Evolutionary conservation across 768 basidiomycete species (phyloP).

Genomic region (Mrakia hoshinonis): DNA sequence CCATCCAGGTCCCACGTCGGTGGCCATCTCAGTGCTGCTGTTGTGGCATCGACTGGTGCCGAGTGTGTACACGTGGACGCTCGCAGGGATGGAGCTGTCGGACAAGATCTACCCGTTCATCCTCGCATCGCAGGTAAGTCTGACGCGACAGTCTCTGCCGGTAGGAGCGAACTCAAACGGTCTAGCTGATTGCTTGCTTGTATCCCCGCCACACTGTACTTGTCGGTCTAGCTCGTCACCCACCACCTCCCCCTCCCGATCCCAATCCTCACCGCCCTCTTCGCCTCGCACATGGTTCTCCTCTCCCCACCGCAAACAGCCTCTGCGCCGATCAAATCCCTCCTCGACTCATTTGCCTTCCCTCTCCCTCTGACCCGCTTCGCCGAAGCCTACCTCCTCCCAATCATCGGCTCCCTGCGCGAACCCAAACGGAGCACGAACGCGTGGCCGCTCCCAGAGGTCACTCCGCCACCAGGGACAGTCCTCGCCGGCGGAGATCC

Average conservation of each 20-base stretch:
- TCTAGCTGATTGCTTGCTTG: too few relatives aligned
- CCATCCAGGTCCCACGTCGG: background rate
- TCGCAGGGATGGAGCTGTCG: background rate
- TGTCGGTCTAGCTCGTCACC: background rate
- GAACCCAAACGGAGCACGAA: slow-evolving; percentile 2
- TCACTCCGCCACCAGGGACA: background rate
- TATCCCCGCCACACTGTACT: too few relatives aligned
- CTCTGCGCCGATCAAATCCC: background rate
- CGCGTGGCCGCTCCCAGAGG: background rate
- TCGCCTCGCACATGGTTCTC: background rate
- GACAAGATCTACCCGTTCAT: slow-evolving; percentile 10
- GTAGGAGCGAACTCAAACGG: too few relatives aligned
- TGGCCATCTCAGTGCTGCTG: background rate
- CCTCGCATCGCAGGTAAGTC: background rate
- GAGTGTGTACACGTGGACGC: background rate
- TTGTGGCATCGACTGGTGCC: background rate
- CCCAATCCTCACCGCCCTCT: background rate
- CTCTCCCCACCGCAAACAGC: background rate
- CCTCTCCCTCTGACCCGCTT: background rate
- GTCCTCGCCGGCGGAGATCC: background rate
- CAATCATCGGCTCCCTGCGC: background rate
- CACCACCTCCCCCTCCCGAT: background rate
- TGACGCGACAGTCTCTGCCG: too few relatives aligned
- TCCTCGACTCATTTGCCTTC: background rate
- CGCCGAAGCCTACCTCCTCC: slow-evolving; percentile 1